Percentiles rank a stretch among this genome's conserved stretches.
phyloP scores from a whole-genome alignment of 1,284 basidiomycete species.

The Ustilago nuda region DNA sequence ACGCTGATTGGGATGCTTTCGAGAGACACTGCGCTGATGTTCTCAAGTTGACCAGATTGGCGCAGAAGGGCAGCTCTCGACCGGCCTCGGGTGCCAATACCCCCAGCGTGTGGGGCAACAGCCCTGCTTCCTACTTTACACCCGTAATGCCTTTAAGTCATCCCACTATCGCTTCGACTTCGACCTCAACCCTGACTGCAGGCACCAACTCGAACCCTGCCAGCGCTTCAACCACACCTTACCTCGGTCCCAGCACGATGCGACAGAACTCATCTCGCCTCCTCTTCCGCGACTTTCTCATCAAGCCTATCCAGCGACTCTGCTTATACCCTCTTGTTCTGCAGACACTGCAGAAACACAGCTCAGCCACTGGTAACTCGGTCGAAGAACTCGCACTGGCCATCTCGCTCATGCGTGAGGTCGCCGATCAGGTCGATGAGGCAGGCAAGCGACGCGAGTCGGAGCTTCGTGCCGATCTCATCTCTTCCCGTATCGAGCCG shows the following conservation, averaged over 20 bases:
- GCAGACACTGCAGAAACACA: constrained; percentile 63
- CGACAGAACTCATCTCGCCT: constrained; percentile 53
- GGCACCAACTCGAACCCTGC: constrained; percentile 20
- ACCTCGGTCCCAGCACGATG: constrained; percentile 12
- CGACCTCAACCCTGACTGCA: constrained; percentile 21
- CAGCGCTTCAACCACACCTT: constrained; percentile 29
- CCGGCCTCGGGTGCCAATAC: constrained; percentile 41
- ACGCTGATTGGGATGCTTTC: constrained; percentile 63
- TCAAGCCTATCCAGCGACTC: constrained; percentile 68
- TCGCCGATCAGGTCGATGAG: constrained; percentile 62
- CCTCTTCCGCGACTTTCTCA: constrained; percentile 65
- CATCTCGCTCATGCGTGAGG: constrained; percentile 58
- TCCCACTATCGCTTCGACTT: constrained; percentile 18
- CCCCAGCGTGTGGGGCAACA: constrained; percentile 28
- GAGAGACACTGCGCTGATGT: constrained; percentile 62
- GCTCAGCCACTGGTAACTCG: constrained; percentile 28
- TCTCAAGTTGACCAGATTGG: constrained; percentile 30
- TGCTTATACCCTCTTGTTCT: constrained; percentile 67
- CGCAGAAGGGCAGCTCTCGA: constrained; percentile 31
- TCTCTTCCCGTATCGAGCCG: constrained; percentile 61
- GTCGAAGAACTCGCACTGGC: constrained; percentile 51
- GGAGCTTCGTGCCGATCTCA: constrained; percentile 60
- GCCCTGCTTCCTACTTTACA: constrained; percentile 41
- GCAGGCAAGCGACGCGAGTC: constrained; percentile 62
- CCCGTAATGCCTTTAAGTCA: constrained; percentile 28